Percentiles rank a stretch among this genome's conserved stretches.
Conservation (phyloP, 192 early-diverging fungal genomes). For the Coemansia sp. region DNA sequence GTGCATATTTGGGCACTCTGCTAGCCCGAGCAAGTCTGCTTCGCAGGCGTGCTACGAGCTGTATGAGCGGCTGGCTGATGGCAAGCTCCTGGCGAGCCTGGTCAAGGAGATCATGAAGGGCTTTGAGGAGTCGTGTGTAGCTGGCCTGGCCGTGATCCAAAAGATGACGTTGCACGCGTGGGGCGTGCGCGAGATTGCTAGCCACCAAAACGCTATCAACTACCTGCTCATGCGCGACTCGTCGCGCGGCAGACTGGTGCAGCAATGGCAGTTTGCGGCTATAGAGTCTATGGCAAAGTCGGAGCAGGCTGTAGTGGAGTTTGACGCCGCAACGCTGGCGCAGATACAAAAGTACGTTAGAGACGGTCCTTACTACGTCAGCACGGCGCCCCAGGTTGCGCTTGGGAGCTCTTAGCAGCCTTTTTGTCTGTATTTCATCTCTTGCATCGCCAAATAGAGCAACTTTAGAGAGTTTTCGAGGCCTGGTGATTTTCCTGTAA, state of each 20-base stretch:
- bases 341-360: slow-evolving; percentile 30
- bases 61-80: slow-evolving; percentile 34
- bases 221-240: slow-evolving; percentile 46
- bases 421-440: background rate
- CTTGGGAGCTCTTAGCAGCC: slow-evolving; percentile 12
- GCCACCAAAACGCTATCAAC: slow-evolving; percentile 34
- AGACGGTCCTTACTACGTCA: slow-evolving; percentile 47
- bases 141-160: slow-evolving; percentile 43
- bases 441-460: too few species aligned
- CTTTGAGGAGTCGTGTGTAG: slow-evolving; percentile 47
- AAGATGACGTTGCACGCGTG: slow-evolving; percentile 44
- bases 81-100: slow-evolving; percentile 34
- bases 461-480: too few species aligned
- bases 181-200: slow-evolving; percentile 48
- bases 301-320: slow-evolving; percentile 24
- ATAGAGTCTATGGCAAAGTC: slow-evolving; percentile 33
- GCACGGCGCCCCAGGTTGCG: slow-evolving; percentile 30
- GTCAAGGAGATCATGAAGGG: slow-evolving; percentile 52
- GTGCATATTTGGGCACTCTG: slow-evolving; percentile 41
- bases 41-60: slow-evolving; percentile 49
- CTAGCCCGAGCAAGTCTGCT: slow-evolving; percentile 12
- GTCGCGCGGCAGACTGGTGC: slow-evolving; percentile 34
- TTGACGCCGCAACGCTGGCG: slow-evolving; percentile 25
- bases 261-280: slow-evolving; percentile 49
- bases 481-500: background rate